These are phyloP conservation scores for Neohortaea acidophila DNA, from an alignment of 495 filamentous ascomycete species.

Conservation along the genomic window DNA sequence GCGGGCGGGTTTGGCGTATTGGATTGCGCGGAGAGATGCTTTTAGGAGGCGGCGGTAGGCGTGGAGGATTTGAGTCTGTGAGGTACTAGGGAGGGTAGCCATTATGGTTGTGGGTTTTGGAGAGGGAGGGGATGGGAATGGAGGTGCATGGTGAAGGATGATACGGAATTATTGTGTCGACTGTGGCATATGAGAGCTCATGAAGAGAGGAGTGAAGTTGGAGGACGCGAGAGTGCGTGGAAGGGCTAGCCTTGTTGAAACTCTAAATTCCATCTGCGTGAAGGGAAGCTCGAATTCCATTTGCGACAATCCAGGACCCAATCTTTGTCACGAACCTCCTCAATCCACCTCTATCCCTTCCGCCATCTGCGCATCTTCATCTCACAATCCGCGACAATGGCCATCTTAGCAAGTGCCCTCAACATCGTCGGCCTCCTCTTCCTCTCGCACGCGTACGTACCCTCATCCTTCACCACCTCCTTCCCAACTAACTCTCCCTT, in stretches of 20 bases:
- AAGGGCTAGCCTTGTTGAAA: neutral
- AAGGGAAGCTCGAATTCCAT: too few relatives aligned
- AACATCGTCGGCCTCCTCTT: too few relatives aligned
- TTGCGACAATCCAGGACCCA: neutral
- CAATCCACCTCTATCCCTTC: too few relatives aligned
- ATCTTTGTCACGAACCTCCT: neutral
- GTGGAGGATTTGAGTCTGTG: constrained; percentile 36
- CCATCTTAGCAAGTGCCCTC: too few relatives aligned
- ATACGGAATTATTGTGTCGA: neutral
- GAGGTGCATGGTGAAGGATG: too few relatives aligned
- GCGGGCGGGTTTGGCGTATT: constrained; percentile 64
- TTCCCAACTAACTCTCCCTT: neutral
- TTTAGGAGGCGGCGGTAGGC: constrained; percentile 73
- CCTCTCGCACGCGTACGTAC: neutral
- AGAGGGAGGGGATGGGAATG: too few relatives aligned
- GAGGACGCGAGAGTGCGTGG: neutral
- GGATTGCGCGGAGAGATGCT: constrained; percentile 57
- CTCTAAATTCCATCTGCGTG: too few relatives aligned
- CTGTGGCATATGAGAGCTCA: neutral
- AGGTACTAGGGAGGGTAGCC: neutral
- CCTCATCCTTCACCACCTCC: neutral
- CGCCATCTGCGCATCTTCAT: too few relatives aligned
- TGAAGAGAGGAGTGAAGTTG: neutral
- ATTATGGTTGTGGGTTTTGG: neutral
- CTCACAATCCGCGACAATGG: too few relatives aligned